These are phyloP conservation scores for Strobilomyces confusus DNA, from an alignment of 768 basidiomycete genomes.

Conservation along the genomic window DNA sequence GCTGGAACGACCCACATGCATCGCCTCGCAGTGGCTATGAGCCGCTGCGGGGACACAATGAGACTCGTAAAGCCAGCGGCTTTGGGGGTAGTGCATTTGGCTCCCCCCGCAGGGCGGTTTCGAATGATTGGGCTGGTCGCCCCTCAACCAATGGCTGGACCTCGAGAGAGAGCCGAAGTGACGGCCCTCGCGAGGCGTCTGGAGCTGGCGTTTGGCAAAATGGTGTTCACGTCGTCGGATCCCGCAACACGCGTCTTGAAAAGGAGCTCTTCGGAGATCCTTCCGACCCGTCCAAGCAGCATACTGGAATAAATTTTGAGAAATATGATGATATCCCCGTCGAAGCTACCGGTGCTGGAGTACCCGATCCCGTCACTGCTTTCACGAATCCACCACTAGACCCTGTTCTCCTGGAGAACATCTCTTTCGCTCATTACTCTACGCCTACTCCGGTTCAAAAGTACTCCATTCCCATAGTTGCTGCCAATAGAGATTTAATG, in stretches of 20 bases:
- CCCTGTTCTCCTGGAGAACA: constrained; percentile 92
- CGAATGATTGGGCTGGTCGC: constrained; percentile 41
- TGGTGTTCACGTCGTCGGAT: constrained; percentile 80
- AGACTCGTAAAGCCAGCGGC: constrained; percentile 35
- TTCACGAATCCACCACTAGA: constrained; percentile 92
- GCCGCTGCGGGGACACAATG: constrained; percentile 38
- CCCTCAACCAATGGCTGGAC: constrained; percentile 39
- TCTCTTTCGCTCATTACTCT: constrained; percentile 85
- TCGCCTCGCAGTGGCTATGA: constrained; percentile 53
- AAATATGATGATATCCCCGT: constrained; percentile 99
- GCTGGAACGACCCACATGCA: constrained; percentile 72
- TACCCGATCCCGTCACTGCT: constrained; percentile 88
- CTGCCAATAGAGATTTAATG: constrained; percentile 85
- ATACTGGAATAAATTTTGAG: constrained; percentile 99
- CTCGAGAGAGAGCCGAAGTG: constrained; percentile 28
- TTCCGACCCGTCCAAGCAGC: constrained; percentile 80
- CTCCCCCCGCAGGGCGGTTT: constrained; percentile 31
- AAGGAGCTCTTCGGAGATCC: constrained; percentile 94
- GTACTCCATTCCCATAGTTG: constrained; percentile 98
- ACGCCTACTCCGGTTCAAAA: constrained; percentile 99
- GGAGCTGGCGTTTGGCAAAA: constrained; percentile 78
- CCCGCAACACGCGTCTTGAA: constrained; percentile 83
- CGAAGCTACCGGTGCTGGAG: constrained; percentile 93
- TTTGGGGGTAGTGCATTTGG: constrained; percentile 38
- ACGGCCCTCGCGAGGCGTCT: constrained; percentile 46